Conservation (phyloP, 805 yeast genomes). For the Candida sonorensis region DNA sequence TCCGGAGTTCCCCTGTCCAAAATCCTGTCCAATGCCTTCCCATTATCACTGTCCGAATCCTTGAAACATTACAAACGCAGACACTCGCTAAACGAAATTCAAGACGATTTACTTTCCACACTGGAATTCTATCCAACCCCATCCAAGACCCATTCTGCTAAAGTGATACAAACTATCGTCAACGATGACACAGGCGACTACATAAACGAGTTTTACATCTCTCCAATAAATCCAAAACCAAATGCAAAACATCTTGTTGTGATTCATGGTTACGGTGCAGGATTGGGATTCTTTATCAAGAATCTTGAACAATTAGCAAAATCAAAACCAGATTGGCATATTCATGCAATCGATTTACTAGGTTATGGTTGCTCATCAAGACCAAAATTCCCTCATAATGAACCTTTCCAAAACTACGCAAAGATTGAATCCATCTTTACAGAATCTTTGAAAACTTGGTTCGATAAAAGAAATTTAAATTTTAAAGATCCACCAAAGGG, state of each 20-base stretch:
- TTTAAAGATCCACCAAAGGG: slow-evolving; percentile 26
- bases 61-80: slow-evolving; percentile 39
- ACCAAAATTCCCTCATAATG: slow-evolving; percentile 50
- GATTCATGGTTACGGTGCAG: slow-evolving; percentile 92
- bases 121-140: slow-evolving; percentile 55
- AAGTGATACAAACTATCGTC: slow-evolving; percentile 48
- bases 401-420: slow-evolving; percentile 31
- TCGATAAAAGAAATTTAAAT: slow-evolving; percentile 31
- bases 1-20: slow-evolving; percentile 56
- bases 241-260: slow-evolving; percentile 51
- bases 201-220: slow-evolving; percentile 72
- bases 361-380: slow-evolving; percentile 91
- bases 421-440: slow-evolving; percentile 59
- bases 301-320: slow-evolving; percentile 43
- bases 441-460: slow-evolving; percentile 62
- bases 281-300: slow-evolving; percentile 72
- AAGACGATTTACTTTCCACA: slow-evolving; percentile 40
- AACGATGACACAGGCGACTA: slow-evolving; percentile 39
- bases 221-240: slow-evolving; percentile 25
- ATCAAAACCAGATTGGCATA: slow-evolving; percentile 47
- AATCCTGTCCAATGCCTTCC: slow-evolving; percentile 50
- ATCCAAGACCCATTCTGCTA: slow-evolving; percentile 39
- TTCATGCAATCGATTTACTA: slow-evolving; percentile 80
- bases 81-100: slow-evolving; percentile 21
- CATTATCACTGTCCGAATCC: slow-evolving; percentile 47